Conservation (phyloP, 768 basidiomycete genomes). For the Auriscalpium orientale region DNA sequence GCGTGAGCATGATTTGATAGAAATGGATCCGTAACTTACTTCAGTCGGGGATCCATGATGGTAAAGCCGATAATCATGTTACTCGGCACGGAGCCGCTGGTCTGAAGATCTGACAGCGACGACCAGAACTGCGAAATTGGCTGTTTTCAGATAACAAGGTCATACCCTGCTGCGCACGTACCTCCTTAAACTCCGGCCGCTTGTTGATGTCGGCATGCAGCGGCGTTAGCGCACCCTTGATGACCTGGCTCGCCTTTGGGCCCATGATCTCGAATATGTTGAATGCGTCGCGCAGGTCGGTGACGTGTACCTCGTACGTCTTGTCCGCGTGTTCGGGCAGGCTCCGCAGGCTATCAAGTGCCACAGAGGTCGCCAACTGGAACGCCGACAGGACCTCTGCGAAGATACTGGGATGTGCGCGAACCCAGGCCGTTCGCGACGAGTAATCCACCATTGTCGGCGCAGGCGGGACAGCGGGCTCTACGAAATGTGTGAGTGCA, state of each 20-base stretch:
- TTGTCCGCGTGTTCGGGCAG: constrained; percentile 17
- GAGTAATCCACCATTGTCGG: not conserved
- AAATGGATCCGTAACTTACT: constrained; percentile 35
- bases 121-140: constrained; percentile 54
- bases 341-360: constrained; percentile 30
- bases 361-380: constrained; percentile 40
- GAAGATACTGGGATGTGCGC: constrained; percentile 70
- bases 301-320: constrained; percentile 47
- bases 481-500: not conserved
- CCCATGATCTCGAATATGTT: constrained; percentile 90
- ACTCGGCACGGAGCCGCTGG: constrained; percentile 58
- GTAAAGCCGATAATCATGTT: constrained; percentile 74
- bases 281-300: constrained; percentile 62
- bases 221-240: constrained; percentile 29
- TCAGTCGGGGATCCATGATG: constrained; percentile 81
- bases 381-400: constrained; percentile 48
- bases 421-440: constrained; percentile 62
- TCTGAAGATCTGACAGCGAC: constrained; percentile 49
- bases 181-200: constrained; percentile 53
- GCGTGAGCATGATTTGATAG: not conserved
- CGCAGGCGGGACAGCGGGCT: not conserved
- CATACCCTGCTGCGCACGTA: constrained; percentile 17
- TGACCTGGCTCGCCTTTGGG: constrained; percentile 68
- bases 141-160: not conserved
- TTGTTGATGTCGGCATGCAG: constrained; percentile 24